Base-by-base conservation (phyloP, 2,329 filamentous ascomycete genomes). In the Elsinoe fawcettii region DNA sequence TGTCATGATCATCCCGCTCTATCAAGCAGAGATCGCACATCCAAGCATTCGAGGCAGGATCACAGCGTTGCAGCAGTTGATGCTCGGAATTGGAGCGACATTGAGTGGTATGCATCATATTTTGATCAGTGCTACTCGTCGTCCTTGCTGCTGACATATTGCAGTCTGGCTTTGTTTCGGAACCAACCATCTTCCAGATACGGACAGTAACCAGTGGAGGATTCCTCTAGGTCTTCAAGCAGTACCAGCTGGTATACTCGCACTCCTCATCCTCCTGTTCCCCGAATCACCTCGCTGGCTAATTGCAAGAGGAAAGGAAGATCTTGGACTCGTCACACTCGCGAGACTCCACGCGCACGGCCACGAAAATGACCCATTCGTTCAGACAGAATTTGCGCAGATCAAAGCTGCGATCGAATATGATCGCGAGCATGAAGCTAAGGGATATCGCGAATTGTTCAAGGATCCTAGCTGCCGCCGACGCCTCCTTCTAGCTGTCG, bases 21-120 rank as follows among this genome's bases (percentile, higher is more conserved):
- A 91, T 79, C 91, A 92, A 85, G 88, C 85, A 44, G 87, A 90
- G n/a, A 87, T 90, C 67, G 56, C 63, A 1, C 64, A 65, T 23
- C 57, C 60, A 2, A 61, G 57, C 22, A 66, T 66, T 23, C 41
- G 63, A 51, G 63, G 64, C 14, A 57, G 58, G 37, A 63, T 66
- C 44, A 65, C 63, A 2, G 56, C 56, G n/a, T 57, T 64, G 7
- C 63, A 64, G 51, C 65, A 64, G 46, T 55, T 64, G 25, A 62
- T 63, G 86, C 69, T 90, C 37, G 86, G 86, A 1, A 80, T 90
- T 22, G 87, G 87, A 57, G 74, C 85, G 11, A 5, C 5, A 12
- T 12, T 32, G 5, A 32, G 30, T 32, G 30, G 30, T 32, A 32
- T 12, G 30, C n/a, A n/a, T n/a, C n/a, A n/a, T n/a, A n/a, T n/a